Base-by-base conservation (phyloP, 1,284 basidiomycete species). In the Neonothopanus nambi region DNA sequence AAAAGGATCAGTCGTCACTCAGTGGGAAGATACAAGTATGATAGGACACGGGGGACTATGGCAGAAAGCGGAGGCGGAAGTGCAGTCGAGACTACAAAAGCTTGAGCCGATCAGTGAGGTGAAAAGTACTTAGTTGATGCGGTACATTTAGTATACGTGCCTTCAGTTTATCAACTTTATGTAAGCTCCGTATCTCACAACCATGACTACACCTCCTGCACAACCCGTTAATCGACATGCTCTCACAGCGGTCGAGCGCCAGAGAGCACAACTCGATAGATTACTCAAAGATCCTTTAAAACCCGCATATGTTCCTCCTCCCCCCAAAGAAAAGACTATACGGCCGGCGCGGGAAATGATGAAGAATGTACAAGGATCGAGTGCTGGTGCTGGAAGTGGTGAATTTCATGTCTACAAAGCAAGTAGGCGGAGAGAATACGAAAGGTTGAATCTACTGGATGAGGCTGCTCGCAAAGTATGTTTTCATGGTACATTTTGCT, bases 361-460 rank as follows among this genome's bases (percentile, higher is more conserved):
- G 89, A 98, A 97, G 81, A 98, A 96, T 61, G 94, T 98, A 3
- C 92, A 95, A 68, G 95, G 95, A 1, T 94, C 91, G 8, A 92
- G 89, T 70, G 92, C 93, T 2, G 95, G 91, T 51, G 93, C 95
- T 15, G 95, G 95, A 44, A 94, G 90, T 59, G 94, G 94, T 46
- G 95, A 97, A 70, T 97, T 97, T 64, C 97, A 99, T 67, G 97
- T 99, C 3, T 99, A 99, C 78, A 99, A 99, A 70, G 95, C 97
- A 41, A 86, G 88, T 59, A 76, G 97, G 58, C 79, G 96, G 65
- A 80, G 95, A 65, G 97, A 99, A 73, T 98, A 96, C 64, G 97
- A 99, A 70, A 77, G 97, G 46, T 69, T 99, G 51, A 93, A 91
- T 72, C 63, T 96, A 8, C 87, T 99, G 80, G 93, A 97, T 59